These are phyloP conservation scores for Murraya paniculata DNA, from an alignment of 345 rosid species.

Conservation along the genomic window DNA sequence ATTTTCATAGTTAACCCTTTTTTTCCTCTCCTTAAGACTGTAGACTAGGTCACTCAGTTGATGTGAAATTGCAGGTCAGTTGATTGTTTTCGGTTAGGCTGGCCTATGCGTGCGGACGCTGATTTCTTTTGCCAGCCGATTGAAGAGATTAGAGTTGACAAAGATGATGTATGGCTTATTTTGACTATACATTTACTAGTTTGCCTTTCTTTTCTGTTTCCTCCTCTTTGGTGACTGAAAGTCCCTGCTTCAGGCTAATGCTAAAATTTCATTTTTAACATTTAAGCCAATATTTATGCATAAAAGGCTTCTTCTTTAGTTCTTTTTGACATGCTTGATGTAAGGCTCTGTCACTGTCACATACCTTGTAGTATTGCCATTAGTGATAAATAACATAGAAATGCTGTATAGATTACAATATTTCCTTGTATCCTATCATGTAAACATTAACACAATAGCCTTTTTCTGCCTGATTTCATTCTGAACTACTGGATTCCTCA, in stretches of 20 bases:
- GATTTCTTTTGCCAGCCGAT: slow-evolving; percentile 56
- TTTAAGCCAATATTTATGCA: too few relatives aligned
- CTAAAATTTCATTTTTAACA: not conserved
- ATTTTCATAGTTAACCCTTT: not conserved
- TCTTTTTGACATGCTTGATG: too few relatives aligned
- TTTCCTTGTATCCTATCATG: not conserved
- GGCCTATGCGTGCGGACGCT: slow-evolving; percentile 78
- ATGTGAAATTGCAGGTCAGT: slow-evolving; percentile 47
- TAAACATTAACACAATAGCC: not conserved
- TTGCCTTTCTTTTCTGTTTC: not conserved
- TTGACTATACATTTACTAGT: not conserved
- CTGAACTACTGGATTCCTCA: slow-evolving; percentile 4
- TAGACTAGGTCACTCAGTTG: not conserved
- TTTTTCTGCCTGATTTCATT: slow-evolving; percentile 3
- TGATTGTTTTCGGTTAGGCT: slow-evolving; percentile 67
- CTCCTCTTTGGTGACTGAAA: not conserved
- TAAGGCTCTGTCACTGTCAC: too few relatives aligned
- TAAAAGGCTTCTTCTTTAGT: too few relatives aligned
- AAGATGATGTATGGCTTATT: slow-evolving; percentile 39
- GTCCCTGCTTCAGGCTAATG: not conserved
- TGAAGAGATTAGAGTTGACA: slow-evolving; percentile 31
- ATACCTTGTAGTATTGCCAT: too few relatives aligned
- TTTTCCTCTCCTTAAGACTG: not conserved
- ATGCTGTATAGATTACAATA: not conserved
- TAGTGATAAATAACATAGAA: not conserved